Base-by-base conservation (phyloP, 2,329 filamentous ascomycete genomes). In the Xylariaceae sp. region DNA sequence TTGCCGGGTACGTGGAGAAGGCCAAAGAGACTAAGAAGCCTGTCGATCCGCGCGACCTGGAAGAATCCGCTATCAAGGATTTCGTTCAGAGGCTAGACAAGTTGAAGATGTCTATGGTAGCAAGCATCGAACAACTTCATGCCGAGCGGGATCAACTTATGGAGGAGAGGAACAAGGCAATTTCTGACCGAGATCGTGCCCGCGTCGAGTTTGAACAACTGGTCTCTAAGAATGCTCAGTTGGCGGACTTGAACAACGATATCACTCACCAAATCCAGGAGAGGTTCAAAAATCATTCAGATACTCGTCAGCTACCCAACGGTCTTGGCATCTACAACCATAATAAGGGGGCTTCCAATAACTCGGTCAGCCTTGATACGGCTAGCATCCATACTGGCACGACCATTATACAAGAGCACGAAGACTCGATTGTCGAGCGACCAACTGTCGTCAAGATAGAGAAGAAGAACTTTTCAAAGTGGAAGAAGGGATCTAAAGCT, bases 401-500 rank as follows among this genome's bases (percentile, higher is more conserved):
- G 2, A 85, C 85, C 0, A 69, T 85, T 63, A 76, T 86, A 27
- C 76, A 80, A 7, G 82, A 85, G 59, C 79, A 81, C 19, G 87
- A 88, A 45, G 90, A 94, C 41, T 78, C 77, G 0, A 77, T 83
- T 53, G 71, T 84, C n/a, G 80, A 84, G 59, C 88, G 89, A 2
- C 91, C 94, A n/a, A 94, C 95, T 57, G 88, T 97, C 35, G 88
- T 97, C 57, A 95, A 94, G 65, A 95, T 97, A 59, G 85, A 91
- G 65, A 97, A 96, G 74, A 91, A 88, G 51, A 95, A 91, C 76
- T 97, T 96, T 71, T 96, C 96, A 74, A 96, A 96, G 74, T 97
- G 94, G 91, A 96, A 96, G 80, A 96, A 95, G 76, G 91, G 91
- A 40, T 89, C 89, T 40, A 92, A 95, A 73, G 91, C 89, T 53